Base-by-base conservation (phyloP, 768 basidiomycete genomes). In the Saitozyma sp. region DNA sequence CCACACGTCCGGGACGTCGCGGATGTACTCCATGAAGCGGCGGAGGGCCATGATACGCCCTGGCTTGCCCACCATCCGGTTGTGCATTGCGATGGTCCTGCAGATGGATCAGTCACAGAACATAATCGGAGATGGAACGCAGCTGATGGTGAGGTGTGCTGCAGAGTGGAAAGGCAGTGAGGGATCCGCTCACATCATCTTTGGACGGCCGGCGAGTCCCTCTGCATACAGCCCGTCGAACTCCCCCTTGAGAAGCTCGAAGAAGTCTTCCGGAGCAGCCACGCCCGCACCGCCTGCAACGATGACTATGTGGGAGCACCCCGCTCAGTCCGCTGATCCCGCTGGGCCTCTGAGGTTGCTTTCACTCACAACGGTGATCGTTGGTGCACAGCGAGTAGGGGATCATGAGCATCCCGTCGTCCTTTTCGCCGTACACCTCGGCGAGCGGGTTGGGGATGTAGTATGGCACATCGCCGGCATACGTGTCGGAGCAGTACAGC, bases 41-140 rank as follows among this genome's bases (percentile, higher is more conserved):
- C 67, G 65, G n/a, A 68, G 56, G 1, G 68, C 68, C 61, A 65
- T 66, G 40, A 67, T 55, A 6, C 69, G 54, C 8, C 70, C 65
- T 14, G 70, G 70, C 50, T 74, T 74, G 51, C 73, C 61, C 50
- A 71, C 50, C 38, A 74, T 58, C 9, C 73, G 68, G 46, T 67
- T 69, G 63, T 74, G 73, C 60, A 74, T 67, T 4, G 70, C 73
- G 53, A 74, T 62, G 10, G 69, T 71, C 69, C 58, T 64, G 52
- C 17, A 7, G 19, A 45, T 43, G 39, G 40, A 57, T 29, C 5
- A 29, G 29, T 2, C 29, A 29, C 29, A 29, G 29, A 29, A 5
- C 29, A 29, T 2, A 5, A 29, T 29, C 29, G 29, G 29, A 29
- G 29, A 29, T 29, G 2, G 29, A 5, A 29, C 5, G 5, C 29